Percentiles rank a stretch among this genome's conserved stretches.
Evolutionary conservation across 805 yeast genomes (phyloP).

Genomic region (Lachancea sp.): DNA sequence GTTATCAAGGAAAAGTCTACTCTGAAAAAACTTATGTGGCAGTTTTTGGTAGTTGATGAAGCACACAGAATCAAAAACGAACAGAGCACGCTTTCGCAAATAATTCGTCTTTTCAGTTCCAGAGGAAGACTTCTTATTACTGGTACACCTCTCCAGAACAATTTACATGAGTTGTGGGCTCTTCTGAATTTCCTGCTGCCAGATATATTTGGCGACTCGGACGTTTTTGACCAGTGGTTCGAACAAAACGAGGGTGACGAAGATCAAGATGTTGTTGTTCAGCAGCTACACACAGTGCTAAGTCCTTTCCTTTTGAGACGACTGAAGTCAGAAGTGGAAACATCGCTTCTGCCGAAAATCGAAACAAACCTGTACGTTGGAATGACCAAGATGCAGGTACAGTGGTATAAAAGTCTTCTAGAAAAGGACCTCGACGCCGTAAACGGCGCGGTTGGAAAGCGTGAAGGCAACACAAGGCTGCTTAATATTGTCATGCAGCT

Average conservation of each 20-base stretch:
- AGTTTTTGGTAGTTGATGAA: conserved; percentile 88
- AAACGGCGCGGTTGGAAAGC: conserved; percentile 89
- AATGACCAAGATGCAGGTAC: conserved; percentile 90
- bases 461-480: conserved; percentile 87
- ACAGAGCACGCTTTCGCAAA: conserved; percentile 85
- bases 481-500: conserved; percentile 94
- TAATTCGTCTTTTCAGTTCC: conserved; percentile 82
- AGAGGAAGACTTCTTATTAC: conserved; percentile 80
- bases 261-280: conserved; percentile 76
- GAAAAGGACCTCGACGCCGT: conserved; percentile 96
- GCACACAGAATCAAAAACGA: conserved; percentile 97
- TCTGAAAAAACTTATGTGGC: conserved; percentile 82
- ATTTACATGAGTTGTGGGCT: conserved; percentile 95
- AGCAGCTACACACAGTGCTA: conserved; percentile 80
- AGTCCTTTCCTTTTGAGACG: conserved; percentile 85
- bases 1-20: conserved; percentile 81
- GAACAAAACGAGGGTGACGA: conserved; percentile 39
- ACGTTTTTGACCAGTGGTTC: conserved; percentile 89
- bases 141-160: conserved; percentile 94
- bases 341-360: conserved; percentile 80
- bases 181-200: conserved; percentile 83
- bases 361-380: conserved; percentile 88
- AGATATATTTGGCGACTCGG: conserved; percentile 90
- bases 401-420: conserved; percentile 82
- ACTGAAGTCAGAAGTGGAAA: conserved; percentile 89